Base-by-base conservation (phyloP, 106 monocot genomes). In the Ottelia alismoides region DNA sequence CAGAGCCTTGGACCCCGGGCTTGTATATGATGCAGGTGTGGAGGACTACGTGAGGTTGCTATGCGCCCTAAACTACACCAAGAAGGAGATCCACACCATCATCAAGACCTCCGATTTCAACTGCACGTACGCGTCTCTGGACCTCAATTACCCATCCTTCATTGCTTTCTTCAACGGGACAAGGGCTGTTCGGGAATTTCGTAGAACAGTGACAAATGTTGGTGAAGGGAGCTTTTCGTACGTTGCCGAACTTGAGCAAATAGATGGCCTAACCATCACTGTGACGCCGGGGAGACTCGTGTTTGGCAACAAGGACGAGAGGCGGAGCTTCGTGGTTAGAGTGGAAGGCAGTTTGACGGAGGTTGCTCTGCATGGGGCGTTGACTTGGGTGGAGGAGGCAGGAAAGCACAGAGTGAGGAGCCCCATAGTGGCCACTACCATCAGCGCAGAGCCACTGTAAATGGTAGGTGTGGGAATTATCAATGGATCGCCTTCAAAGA, bases 121-220 rank as follows among this genome's bases (percentile, higher is more conserved):
- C 54, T 84, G 84, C 65, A 64, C 70, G 24, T n/a, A 18, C 10
- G 18, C 67, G 7, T 67, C 71, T 0, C 6, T 29, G 22, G 78
- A 83, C 43, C 66, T 83, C 49, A 83, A 83, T 56, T 83, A 83
- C 58, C 82, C 82, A 20, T 83, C 82, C 2, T 78, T 83, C 60
- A 74, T 83, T 31, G 65, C 72, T 20, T 66, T 73, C 35, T 67
- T 76, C 54, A n/a, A n/a, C n/a, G n/a, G n/a, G n/a, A n/a, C n/a
- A n/a, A n/a, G n/a, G n/a, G n/a, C n/a, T n/a, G 28, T 32, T 2
- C 20, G 43, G 30, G 65, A 40, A 52, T 83, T 89, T 51, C 45
- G 16, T 17, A 35, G 88, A 54, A 74, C 70, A 35, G 66, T 89
- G 60, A 89, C 83, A 1, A 89, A 89, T 28, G 83, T 89, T 5